A percentile compares a stretch with the other conserved stretches of the same genome.
phyloP scores from a whole-genome alignment of 1,139 yeast genomes.

The Saccharomyces hybrid region DNA sequence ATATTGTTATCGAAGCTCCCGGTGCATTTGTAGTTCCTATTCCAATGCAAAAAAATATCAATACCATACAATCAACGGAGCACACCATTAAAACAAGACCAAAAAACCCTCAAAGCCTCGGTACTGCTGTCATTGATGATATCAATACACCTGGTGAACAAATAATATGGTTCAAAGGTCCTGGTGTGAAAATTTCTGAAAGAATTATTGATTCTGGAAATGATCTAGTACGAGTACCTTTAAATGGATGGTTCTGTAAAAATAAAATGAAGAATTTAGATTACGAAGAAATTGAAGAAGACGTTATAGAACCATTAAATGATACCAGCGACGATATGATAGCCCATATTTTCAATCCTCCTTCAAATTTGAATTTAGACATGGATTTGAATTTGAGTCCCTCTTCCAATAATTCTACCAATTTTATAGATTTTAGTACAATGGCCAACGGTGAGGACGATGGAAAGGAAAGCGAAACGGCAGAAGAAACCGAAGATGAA shows the following conservation, averaged over 20 bases:
- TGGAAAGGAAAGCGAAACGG: neutral
- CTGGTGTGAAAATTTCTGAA: slow-evolving; percentile 56
- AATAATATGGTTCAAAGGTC: slow-evolving; percentile 73
- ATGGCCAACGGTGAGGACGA: neutral
- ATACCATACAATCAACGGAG: slow-evolving; percentile 28
- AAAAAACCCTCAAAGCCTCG: neutral
- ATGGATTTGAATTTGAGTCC: neutral
- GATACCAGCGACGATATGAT: neutral
- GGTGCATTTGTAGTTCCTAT: slow-evolving; percentile 26
- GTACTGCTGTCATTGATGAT: neutral
- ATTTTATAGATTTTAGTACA: neutral
- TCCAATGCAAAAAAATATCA: slow-evolving; percentile 25
- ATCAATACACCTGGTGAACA: slow-evolving; percentile 32
- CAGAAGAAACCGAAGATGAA: slow-evolving; percentile 2
- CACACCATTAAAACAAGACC: slow-evolving; percentile 25
- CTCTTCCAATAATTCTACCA: neutral
- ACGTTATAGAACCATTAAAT: neutral
- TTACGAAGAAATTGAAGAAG: slow-evolving; percentile 25
- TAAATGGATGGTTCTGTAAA: slow-evolving; percentile 20
- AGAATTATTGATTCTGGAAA: slow-evolving; percentile 35
- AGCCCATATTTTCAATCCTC: neutral
- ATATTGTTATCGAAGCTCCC: slow-evolving; percentile 25
- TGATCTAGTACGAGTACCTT: slow-evolving; percentile 13
- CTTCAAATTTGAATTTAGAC: neutral
- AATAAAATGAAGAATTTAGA: slow-evolving; percentile 18